Percentiles rank a stretch among this genome's conserved stretches.
phyloP scores from a whole-genome alignment of 2,329 filamentous ascomycete species.

The Teratosphaeria destructans region DNA sequence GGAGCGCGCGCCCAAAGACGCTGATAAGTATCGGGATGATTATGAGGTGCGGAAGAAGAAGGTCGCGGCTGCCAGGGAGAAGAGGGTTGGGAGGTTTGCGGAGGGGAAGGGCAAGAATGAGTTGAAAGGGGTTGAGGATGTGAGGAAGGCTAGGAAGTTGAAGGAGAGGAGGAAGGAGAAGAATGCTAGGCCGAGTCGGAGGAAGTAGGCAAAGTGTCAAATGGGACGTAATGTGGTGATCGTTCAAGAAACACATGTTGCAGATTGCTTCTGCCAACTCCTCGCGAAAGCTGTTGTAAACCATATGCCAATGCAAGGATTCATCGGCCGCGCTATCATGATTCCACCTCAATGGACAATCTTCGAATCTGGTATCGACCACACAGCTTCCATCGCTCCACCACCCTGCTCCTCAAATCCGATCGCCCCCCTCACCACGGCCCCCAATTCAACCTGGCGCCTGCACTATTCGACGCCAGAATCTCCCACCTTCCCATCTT shows the following conservation, averaged over 20 bases:
- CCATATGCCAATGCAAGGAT: no score
- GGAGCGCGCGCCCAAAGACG: slow-evolving; percentile 81
- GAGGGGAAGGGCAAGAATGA: slow-evolving; percentile 68
- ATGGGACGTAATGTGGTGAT: neutral
- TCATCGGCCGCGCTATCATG: no score
- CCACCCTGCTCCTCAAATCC: neutral
- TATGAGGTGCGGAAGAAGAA: slow-evolving; percentile 85
- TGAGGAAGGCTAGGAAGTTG: slow-evolving; percentile 69
- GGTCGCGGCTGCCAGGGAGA: slow-evolving; percentile 76
- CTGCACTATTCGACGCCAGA: slow-evolving; percentile 11
- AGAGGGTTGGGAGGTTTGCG: slow-evolving; percentile 62
- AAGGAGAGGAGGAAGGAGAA: slow-evolving; percentile 72
- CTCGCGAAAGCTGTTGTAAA: no score
- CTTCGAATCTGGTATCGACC: no score
- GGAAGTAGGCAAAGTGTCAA: neutral
- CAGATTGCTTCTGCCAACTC: no score
- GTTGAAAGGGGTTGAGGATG: slow-evolving; percentile 71
- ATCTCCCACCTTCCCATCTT: slow-evolving; percentile 20
- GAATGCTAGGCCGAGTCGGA: slow-evolving; percentile 61
- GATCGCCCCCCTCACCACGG: slow-evolving; percentile 14
- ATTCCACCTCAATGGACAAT: no score
- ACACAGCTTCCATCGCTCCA: no score
- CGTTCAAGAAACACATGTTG: no score
- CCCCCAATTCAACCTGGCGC: slow-evolving; percentile 17
- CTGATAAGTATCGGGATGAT: slow-evolving; percentile 85